Conservation (phyloP, 176 grass and related monocot genomes). For the Pharus latifolius region DNA sequence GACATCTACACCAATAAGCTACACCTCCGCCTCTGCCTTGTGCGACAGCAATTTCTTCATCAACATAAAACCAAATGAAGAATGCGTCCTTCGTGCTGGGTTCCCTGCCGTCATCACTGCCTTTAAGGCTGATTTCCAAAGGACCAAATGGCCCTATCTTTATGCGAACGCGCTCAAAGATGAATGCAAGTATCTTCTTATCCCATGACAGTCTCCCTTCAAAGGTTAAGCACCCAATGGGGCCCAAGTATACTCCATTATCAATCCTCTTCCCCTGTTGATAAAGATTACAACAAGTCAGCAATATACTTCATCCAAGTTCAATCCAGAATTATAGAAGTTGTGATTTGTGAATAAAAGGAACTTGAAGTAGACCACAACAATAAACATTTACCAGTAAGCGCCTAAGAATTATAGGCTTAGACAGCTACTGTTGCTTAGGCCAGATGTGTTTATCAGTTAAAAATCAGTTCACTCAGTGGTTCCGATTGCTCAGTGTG, state of each 20-base stretch:
- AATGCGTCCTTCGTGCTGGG: slow-evolving; percentile 75
- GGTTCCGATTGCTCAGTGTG: not conserved
- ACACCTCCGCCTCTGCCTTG: slow-evolving; percentile 79
- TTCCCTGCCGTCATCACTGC: slow-evolving; percentile 24
- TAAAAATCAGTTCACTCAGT: not conserved
- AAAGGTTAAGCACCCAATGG: slow-evolving; percentile 54
- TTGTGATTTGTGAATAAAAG: not conserved
- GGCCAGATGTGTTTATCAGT: not conserved
- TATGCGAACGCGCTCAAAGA: slow-evolving; percentile 58
- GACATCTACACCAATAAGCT: slow-evolving; percentile 86
- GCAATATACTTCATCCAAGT: not conserved
- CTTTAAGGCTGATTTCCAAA: slow-evolving; percentile 42
- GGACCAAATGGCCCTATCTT: slow-evolving; percentile 70
- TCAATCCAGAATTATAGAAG: not conserved
- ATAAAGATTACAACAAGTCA: slow-evolving; percentile 6
- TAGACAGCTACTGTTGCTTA: not conserved
- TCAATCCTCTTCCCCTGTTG: slow-evolving; percentile 67
- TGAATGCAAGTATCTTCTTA: slow-evolving; percentile 82
- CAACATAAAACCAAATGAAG: slow-evolving; percentile 89
- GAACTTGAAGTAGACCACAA: not conserved
- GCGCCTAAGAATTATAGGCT: no score
- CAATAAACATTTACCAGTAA: not conserved
- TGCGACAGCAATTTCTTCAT: slow-evolving; percentile 84
- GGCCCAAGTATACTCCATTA: slow-evolving; percentile 77
- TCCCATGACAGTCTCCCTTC: slow-evolving; percentile 84